Percentiles rank a stretch among this genome's conserved stretches.
phyloP scores from a whole-genome alignment of 441 rosid genomes.

The Adansonia gregorii region DNA sequence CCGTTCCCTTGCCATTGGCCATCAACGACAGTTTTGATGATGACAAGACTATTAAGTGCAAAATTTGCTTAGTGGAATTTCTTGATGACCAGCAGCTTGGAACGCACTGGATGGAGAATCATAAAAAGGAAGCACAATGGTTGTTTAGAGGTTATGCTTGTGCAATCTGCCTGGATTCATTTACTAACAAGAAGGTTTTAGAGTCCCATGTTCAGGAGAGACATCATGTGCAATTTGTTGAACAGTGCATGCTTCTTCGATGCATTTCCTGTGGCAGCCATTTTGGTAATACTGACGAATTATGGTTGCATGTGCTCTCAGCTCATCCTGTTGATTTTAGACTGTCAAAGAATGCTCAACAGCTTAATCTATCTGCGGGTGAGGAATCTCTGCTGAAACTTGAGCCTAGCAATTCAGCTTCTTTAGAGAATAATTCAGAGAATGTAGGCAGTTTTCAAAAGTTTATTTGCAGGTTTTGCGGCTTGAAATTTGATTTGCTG shows the following conservation, averaged over 20 bases:
- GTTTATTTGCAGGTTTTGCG: constrained; percentile 85
- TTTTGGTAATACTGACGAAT: constrained; percentile 84
- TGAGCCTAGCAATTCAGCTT: constrained; percentile 42
- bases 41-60: constrained; percentile 58
- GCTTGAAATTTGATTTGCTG: constrained; percentile 83
- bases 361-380: constrained; percentile 31
- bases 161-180: constrained; percentile 96
- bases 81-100: constrained; percentile 59
- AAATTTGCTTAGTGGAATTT: constrained; percentile 63
- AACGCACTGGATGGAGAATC: constrained; percentile 71
- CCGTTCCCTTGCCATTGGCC: constrained; percentile 47
- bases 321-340: constrained; percentile 68
- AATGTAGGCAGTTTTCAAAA: constrained; percentile 52
- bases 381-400: constrained; percentile 49
- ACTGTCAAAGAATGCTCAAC: constrained; percentile 48
- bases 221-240: constrained; percentile 86
- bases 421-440: constrained; percentile 48
- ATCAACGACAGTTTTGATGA: constrained; percentile 42
- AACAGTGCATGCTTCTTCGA: constrained; percentile 94
- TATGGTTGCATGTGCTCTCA: constrained; percentile 80
- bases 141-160: constrained; percentile 87
- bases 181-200: constrained; percentile 70
- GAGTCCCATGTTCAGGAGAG: constrained; percentile 94
- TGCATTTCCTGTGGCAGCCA: constrained; percentile 93
- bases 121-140: constrained; percentile 83